phyloP scores from a whole-genome alignment of 1,284 basidiomycete genomes.

The Pseudozyma pruni region DNA sequence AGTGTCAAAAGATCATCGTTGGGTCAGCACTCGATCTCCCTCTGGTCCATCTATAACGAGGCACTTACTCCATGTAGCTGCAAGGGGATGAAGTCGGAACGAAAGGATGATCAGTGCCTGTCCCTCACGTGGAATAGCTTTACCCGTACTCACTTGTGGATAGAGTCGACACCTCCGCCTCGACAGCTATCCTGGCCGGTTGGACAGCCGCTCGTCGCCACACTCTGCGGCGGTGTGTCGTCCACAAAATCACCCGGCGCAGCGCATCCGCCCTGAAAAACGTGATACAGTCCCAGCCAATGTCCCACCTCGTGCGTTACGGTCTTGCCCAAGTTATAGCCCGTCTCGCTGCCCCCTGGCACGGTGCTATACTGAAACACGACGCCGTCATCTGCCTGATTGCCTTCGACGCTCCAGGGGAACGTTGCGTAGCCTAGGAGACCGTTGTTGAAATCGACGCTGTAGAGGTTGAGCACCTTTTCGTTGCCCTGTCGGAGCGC shows the following conservation, averaged over 20 bases:
- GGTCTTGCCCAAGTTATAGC: slow-evolving; percentile 73
- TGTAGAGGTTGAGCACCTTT: slow-evolving; percentile 72
- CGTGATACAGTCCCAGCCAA: slow-evolving; percentile 73
- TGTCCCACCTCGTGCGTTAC: slow-evolving; percentile 72
- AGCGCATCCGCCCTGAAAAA: slow-evolving; percentile 74
- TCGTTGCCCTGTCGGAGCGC: slow-evolving; percentile 70
- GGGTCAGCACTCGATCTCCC: background rate
- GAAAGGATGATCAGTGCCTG: background rate
- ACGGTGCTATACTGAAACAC: slow-evolving; percentile 67
- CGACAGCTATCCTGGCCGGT: slow-evolving; percentile 37
- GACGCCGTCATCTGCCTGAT: slow-evolving; percentile 25
- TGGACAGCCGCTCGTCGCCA: slow-evolving; percentile 46
- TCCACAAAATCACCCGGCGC: slow-evolving; percentile 71
- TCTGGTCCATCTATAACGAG: background rate
- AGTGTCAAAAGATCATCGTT: too few relatives aligned
- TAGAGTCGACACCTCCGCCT: slow-evolving; percentile 38
- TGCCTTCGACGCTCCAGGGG: slow-evolving; percentile 56
- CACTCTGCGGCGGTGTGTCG: slow-evolving; percentile 70
- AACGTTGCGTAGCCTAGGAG: slow-evolving; percentile 71
- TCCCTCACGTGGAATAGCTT: background rate
- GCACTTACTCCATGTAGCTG: slow-evolving; percentile 54
- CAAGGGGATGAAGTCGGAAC: background rate
- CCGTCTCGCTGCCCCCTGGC: slow-evolving; percentile 71
- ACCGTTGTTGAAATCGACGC: slow-evolving; percentile 65
- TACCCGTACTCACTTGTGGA: slow-evolving; percentile 39